Base-by-base conservation (phyloP, 371 early-diverging fungal species). In the Capillidium heterosporum region DNA sequence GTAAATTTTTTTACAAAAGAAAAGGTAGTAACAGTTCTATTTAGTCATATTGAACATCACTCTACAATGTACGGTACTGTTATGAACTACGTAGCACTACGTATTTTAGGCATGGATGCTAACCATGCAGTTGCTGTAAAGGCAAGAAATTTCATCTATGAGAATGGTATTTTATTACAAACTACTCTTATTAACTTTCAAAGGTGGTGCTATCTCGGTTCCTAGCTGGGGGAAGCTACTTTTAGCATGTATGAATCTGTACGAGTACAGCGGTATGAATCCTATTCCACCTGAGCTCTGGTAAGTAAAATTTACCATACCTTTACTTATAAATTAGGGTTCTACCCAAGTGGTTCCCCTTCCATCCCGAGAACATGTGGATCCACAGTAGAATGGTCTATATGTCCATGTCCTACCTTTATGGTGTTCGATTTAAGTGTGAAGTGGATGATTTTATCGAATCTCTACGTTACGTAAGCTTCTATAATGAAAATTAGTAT, bases 161-260 rank as follows among this genome's bases (percentile, higher is more conserved):
- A 70, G 54, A 70, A 90, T 27, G 89, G 88, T 75, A 70, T 40
- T 35, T 19, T 44, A 17, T 47, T 15, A 13, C n/a, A n/a, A n/a
- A n/a, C n/a, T n/a, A n/a, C 31, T 32, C 19, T 19, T 44, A 15
- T 19, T 19, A 7, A 40, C 19, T 19, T 19, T 44, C 19, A 15
- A 15, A 73, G 88, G 87, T 48, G 87, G 92, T 49, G 91, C 95
- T 17, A 65, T 71, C 0, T 88, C 81, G 35, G 75, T 80, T 17
- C 91, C 97, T 41, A 81, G 93, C 44, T 97, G 97, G 97, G 97
- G 96, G 21, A 97, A 97, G 67, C 92, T 97, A 65, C 94, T 94
- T 90, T 77, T 97, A 24, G 62, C 85, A 24, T 78, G 81, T 8
- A 71, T 97, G 65, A 85, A 87, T 58, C 81, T 87, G 7, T 97